Evolutionary conservation across 805 yeast species (phyloP), one percentile per base, ranked within the genome.

Genomic region (Millerozyma acaciae): DNA sequence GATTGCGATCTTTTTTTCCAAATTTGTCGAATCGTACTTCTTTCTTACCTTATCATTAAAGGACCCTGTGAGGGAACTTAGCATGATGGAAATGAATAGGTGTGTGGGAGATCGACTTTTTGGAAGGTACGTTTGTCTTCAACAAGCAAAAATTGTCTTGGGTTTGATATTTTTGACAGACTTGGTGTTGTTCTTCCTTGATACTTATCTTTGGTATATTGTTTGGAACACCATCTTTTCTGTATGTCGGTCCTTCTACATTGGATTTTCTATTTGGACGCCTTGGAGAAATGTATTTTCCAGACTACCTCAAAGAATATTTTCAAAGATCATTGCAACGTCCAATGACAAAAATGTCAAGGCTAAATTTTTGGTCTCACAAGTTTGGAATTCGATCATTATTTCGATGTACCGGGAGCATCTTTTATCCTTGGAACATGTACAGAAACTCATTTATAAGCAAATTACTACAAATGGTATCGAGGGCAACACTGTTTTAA

Each of bases 211-310:
- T 12, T 85, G 95, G 95, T 85, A 84, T 47, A 84, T 85, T 37
- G 68, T 85, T 24, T 82, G 90, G 76, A 84, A 80, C 48, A 80
- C 93, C 0, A 49, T 75, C 0, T 80, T 83, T 36, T 84, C 94
- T 0, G 80, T 84, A 4, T 69, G 79, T 34, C 63, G 84, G 5
- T 81, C 93, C 0, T 70, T 80, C 42, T 76, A 80, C 26, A 68
- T 80, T 40, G 95, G 95, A 1, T 79, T 84, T 4, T 84, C 94
- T 0, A 78, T 85, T 8, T 80, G 90, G 82, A 83, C 93, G 2
- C 95, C 95, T 0, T 85, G 95, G 95, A 75, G 84, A 52, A 84
- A 84, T 47, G 75, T 82, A 19, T 85, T 81, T 51, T 73, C 86
- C 4, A 64, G 88, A 31, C 59, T 87, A 18, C 95, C 95, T 1